Evolutionary conservation across 345 rosid species (phyloP), one percentile per base, ranked within the genome.

Genomic region (Camelina sativa): DNA sequence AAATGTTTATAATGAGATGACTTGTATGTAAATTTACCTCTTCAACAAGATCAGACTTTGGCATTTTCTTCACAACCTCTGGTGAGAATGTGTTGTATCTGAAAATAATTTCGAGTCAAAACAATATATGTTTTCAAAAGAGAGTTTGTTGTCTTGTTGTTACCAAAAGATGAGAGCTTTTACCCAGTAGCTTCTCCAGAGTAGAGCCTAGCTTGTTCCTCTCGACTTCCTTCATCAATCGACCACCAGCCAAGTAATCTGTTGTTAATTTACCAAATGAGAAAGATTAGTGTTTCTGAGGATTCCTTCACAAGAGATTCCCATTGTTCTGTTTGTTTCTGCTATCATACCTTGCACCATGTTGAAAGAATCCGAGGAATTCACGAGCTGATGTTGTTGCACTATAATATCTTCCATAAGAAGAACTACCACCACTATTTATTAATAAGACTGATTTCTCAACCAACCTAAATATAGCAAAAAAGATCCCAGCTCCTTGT

Each of bases 161-260:
- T 47, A 53, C 41, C 22, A 22, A 62, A 35, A 25, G 50, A 51
- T 52, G 37, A 50, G 69, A 40, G 57, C 28, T 57, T 28, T 52
- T 70, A 94, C 97, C 96, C 85, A 15, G 95, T 87, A 60, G 83
- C 73, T 62, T 79, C 86, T 22, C 86, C 80, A 55, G 75, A 77
- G 69, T 87, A 91, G n/a, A 94, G 85, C 78, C 89, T 83, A 51
- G 98, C 98, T 67, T 84, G 91, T 74, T 94, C 97, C 75, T 89
- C 91, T 38, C 81, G 80, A 69, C 98, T 93, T 80, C 91, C 94
- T 85, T 93, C 98, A 76, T 94, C 98, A 70, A 94, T 88, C 35
- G 96, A 91, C 97, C 98, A 94, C 97, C 98, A 94, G 68, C 98
- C 96, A 48, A 94, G 81, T 56, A 91, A 73, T 83, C 98, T 94